Evolutionary conservation across 1,284 basidiomycete genomes (phyloP), one percentile per base, ranked within the genome.

Genomic region (Phlebopus sp.): DNA sequence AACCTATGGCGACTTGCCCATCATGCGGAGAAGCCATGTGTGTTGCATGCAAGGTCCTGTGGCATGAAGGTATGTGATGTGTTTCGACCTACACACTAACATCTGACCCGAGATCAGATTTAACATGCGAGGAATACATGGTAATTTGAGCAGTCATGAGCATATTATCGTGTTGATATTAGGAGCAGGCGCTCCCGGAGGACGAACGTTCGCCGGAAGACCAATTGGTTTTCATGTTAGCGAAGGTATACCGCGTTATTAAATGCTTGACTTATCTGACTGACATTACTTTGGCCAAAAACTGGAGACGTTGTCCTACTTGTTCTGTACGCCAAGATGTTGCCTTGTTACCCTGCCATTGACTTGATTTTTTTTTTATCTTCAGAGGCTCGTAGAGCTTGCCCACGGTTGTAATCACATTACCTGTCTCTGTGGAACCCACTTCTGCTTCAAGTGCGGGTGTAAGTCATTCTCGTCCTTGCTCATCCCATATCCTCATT

Each of bases 301-400:
- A 67, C 15, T 75, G 73, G 73, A 66, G 72, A 40, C 68, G 72
- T 13, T 75, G 73, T 52, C 67, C 69, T 2, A 64, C 61, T n/a
- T 74, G 73, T 51, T 42, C 62, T 13, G 69, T 69, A 50, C 42
- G 63, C 46, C 21, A 18, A 11, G 2, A 30, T 32, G 32, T 29
- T 30, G 11, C n/a, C 32, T n/a, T 17, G 21, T 6, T 9, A 10
- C 25, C 27, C 29, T 18, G 32, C 14, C 31, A 15, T 19, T 19
- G 19, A 29, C 39, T 40, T 11, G 36, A 14, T 19, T 10, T 23
- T 29, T 10, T 47, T 6, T 19, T 10, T 23, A 19, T 10, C 42
- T 6, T 15, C 46, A 54, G 49, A 41, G 46, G 8, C 34, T 71
- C 38, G 67, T 71, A 32, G 66, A 72, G 42, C 58, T 71, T n/a